Evolutionary conservation across 164 flowering plant genomes (phyloP).

Genomic region (Malania oleifera): DNA sequence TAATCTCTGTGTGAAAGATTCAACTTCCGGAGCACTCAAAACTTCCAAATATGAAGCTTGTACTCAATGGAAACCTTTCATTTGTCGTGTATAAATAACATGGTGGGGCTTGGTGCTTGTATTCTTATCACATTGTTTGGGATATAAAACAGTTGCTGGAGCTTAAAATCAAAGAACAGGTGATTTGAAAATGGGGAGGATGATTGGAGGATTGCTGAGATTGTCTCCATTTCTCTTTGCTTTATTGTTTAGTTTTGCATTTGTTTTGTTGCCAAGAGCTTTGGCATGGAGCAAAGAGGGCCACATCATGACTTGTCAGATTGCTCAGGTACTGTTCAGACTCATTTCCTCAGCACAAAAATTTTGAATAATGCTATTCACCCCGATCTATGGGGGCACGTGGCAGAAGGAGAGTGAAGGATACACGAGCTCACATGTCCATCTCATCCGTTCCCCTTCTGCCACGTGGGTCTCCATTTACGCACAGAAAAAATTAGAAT

Average conservation of each 20-base stretch:
- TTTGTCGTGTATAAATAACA: neutral
- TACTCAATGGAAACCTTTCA: conserved; percentile 35
- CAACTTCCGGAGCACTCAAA: conserved; percentile 25
- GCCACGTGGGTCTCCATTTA: no score
- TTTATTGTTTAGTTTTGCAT: conserved; percentile 27
- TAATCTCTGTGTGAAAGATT: conserved; percentile 12
- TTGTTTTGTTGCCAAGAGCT: conserved; percentile 28
- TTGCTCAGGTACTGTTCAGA: conserved; percentile 68
- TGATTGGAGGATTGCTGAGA: conserved; percentile 7
- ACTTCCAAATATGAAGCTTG: conserved; percentile 31
- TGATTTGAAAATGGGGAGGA: conserved; percentile 11
- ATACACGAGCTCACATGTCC: no score
- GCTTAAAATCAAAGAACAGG: no score
- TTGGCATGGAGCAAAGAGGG: conserved; percentile 97
- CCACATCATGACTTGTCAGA: conserved; percentile 79
- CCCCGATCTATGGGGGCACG: neutral
- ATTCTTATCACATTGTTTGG: neutral
- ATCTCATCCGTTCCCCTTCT: no score
- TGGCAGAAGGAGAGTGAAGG: no score
- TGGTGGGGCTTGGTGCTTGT: conserved; percentile 3
- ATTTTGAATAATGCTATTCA: neutral
- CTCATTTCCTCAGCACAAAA: no score
- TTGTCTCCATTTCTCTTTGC: conserved; percentile 14
- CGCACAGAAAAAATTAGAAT: no score
- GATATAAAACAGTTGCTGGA: no score